A percentile compares a stretch with the other conserved stretches of the same genome.
Evolutionary conservation across 2,329 filamentous ascomycete species (phyloP).

Genomic region (Ploettnerulaceae sp.): DNA sequence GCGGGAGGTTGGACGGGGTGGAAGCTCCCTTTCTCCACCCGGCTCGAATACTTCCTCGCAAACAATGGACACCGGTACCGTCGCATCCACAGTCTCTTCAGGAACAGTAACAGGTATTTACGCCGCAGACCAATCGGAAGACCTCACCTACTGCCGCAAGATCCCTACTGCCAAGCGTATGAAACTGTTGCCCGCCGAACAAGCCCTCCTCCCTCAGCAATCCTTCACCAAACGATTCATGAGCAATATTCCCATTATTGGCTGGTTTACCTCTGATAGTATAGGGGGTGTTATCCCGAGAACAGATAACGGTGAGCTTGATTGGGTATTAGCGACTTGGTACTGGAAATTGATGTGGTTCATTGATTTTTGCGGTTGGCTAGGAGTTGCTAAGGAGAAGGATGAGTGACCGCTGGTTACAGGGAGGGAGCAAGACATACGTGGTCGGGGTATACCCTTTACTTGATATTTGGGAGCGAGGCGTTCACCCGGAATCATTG

Average conservation of each 20-base stretch:
- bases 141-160: slow-evolving; percentile 48
- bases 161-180: slow-evolving; percentile 64
- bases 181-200: slow-evolving; percentile 61
- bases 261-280: slow-evolving; percentile 66
- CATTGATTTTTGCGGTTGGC: slow-evolving; percentile 55
- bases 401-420: slow-evolving; percentile 21
- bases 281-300: slow-evolving; percentile 73
- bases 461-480: slow-evolving; percentile 11
- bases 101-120: slow-evolving; percentile 27
- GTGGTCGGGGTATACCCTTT: slow-evolving; percentile 13
- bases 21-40: slow-evolving; percentile 28
- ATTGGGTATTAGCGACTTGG: slow-evolving; percentile 62
- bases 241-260: slow-evolving; percentile 62
- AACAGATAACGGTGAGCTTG: slow-evolving; percentile 69
- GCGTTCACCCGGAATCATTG: slow-evolving; percentile 10
- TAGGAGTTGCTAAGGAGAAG: slow-evolving; percentile 30
- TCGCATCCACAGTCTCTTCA: slow-evolving; percentile 34
- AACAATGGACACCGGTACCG: slow-evolving; percentile 53
- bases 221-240: slow-evolving; percentile 60
- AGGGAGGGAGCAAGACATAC: not conserved
- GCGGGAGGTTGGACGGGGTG: slow-evolving; percentile 28
- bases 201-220: slow-evolving; percentile 65
- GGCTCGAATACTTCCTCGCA: slow-evolving; percentile 40
- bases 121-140: slow-evolving; percentile 29
- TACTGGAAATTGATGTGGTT: slow-evolving; percentile 65